Evolutionary conservation across 2,329 filamentous ascomycete species (phyloP).

Genomic region (Aphanocladium album): DNA sequence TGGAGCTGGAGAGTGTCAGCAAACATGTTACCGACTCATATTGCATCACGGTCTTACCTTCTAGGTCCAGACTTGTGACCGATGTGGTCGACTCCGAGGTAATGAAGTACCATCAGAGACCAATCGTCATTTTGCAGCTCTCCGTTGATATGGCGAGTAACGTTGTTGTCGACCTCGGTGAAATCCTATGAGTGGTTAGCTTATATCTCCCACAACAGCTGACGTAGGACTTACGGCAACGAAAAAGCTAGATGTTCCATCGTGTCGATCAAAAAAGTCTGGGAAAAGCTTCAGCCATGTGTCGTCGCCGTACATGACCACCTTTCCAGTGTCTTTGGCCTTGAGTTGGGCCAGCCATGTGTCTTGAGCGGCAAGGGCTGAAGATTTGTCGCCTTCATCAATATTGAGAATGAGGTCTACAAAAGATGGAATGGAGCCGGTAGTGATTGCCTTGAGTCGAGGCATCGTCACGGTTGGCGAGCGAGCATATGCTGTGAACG

Average conservation of each 20-base stretch:
- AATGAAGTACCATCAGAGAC: conserved; percentile 92
- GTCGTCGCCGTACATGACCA: conserved; percentile 96
- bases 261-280: conserved; percentile 74
- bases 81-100: conserved; percentile 93
- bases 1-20: conserved; percentile 49
- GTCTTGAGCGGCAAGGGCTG: conserved; percentile 81
- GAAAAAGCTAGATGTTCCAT: conserved; percentile 97
- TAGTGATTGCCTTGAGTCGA: conserved; percentile 93
- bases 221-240: conserved; percentile 68
- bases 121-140: conserved; percentile 78
- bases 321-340: conserved; percentile 62
- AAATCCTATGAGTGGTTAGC: conserved; percentile 64
- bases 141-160: conserved; percentile 78
- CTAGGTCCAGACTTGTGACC: conserved; percentile 90
- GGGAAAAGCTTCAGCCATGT: conserved; percentile 98
- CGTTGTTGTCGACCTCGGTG: conserved; percentile 95
- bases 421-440: conserved; percentile 96
- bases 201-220: neutral
- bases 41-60: conserved; percentile 46
- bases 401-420: conserved; percentile 96
- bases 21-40: neutral
- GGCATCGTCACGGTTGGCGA: conserved; percentile 98
- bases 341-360: conserved; percentile 95
- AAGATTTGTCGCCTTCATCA: conserved; percentile 87
- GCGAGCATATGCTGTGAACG: conserved; percentile 93